These are phyloP conservation scores for Sporothrix luriei DNA, from an alignment of 2,329 filamentous ascomycete species.

Conservation along the genomic window DNA sequence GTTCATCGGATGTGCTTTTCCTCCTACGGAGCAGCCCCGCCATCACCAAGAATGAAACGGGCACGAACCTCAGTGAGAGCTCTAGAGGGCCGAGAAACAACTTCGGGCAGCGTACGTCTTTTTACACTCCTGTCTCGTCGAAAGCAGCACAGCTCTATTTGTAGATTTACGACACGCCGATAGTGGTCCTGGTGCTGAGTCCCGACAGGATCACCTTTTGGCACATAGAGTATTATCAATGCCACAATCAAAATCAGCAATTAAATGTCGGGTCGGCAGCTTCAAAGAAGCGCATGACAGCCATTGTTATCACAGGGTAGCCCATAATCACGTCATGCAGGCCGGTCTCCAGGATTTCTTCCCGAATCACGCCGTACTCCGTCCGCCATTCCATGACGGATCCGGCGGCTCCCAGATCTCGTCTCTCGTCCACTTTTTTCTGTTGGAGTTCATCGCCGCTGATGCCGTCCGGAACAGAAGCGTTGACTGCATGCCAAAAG, in stretches of 20 bases:
- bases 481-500: constrained; percentile 60
- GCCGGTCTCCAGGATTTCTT: constrained; percentile 22
- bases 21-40: too few relatives aligned
- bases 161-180: too few relatives aligned
- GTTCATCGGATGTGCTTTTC: too few relatives aligned
- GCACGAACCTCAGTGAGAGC: too few relatives aligned
- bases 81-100: too few relatives aligned
- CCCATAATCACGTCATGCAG: constrained; percentile 26
- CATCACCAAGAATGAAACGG: too few relatives aligned
- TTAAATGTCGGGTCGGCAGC: constrained; percentile 20
- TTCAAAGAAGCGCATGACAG: constrained; percentile 26
- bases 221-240: too few relatives aligned
- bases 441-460: constrained; percentile 50
- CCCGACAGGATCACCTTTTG: too few relatives aligned
- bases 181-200: too few relatives aligned
- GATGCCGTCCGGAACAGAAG: constrained; percentile 45
- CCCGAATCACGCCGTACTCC: constrained; percentile 22
- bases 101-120: too few relatives aligned
- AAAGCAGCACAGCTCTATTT: too few relatives aligned
- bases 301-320: constrained; percentile 27
- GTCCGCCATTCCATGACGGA: constrained; percentile 24
- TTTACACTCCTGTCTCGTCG: too few relatives aligned
- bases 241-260: background rate
- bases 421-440: constrained; percentile 43
- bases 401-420: constrained; percentile 24